Evolutionary conservation across 208 protist species (phyloP).

Genomic region (Wallacemonas sp.): DNA sequence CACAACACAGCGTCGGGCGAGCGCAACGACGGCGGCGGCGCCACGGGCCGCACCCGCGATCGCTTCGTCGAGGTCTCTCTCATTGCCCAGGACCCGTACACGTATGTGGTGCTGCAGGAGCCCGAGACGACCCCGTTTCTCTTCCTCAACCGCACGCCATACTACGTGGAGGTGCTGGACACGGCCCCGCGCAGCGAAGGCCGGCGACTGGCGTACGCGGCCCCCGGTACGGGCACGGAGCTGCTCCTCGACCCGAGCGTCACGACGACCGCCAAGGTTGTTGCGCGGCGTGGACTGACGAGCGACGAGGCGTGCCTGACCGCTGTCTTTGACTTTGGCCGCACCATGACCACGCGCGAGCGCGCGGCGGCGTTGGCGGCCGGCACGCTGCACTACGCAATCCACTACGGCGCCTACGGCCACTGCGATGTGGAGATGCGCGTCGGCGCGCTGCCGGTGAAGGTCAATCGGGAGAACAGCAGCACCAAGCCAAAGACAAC

Average conservation of each 20-base stretch:
- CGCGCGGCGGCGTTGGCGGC: background rate
- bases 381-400: background rate
- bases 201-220: slow-evolving; percentile 56
- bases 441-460: background rate
- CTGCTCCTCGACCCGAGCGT: slow-evolving; percentile 55
- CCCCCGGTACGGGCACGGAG: slow-evolving; percentile 49
- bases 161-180: slow-evolving; percentile 52
- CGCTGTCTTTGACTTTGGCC: slow-evolving; percentile 10
- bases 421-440: slow-evolving; percentile 4
- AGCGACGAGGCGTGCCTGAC: background rate
- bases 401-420: slow-evolving; percentile 6
- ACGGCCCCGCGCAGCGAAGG: slow-evolving; percentile 37
- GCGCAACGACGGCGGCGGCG: slow-evolving; percentile 2
- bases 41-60: slow-evolving; percentile 26
- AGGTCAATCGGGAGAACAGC: too few relatives aligned
- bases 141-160: slow-evolving; percentile 73
- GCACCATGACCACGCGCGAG: slow-evolving; percentile 13
- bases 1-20: background rate
- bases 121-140: slow-evolving; percentile 62
- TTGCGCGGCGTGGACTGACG: slow-evolving; percentile 18
- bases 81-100: slow-evolving; percentile 66
- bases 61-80: slow-evolving; percentile 75
- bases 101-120: slow-evolving; percentile 78
- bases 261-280: slow-evolving; percentile 35
- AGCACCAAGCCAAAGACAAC: too few relatives aligned